phyloP scores from a whole-genome alignment of 2,329 filamentous ascomycete species.

The Colletotrichum spaethianum region DNA sequence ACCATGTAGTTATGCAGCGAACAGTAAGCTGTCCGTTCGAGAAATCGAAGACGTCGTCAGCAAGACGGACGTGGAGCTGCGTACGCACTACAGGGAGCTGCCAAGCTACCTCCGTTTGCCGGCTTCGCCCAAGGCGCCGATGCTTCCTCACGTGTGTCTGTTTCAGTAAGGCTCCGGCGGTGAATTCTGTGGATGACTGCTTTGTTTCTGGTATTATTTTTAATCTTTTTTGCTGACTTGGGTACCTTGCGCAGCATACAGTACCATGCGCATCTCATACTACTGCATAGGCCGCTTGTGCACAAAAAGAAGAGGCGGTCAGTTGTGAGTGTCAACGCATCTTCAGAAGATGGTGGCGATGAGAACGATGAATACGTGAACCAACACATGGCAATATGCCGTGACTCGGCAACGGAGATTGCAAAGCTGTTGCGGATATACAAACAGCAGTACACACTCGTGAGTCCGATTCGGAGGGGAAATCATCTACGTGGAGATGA shows the following conservation, averaged over 20 bases:
- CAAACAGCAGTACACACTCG: constrained; percentile 44
- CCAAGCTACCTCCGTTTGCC: constrained; percentile 42
- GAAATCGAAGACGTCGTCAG: constrained; percentile 40
- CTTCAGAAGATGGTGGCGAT: background rate
- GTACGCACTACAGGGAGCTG: constrained; percentile 39
- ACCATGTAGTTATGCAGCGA: constrained; percentile 14
- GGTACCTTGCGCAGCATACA: constrained; percentile 42
- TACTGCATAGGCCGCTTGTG: constrained; percentile 44
- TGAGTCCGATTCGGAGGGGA: background rate
- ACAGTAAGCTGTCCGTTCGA: constrained; percentile 23
- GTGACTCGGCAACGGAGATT: constrained; percentile 43
- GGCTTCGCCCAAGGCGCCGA: constrained; percentile 30
- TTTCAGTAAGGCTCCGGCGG: constrained; percentile 42
- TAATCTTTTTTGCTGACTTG: background rate
- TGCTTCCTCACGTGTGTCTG: constrained; percentile 45
- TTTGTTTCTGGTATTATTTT: background rate
- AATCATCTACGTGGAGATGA: background rate
- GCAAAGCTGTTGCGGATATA: constrained; percentile 42
- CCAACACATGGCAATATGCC: constrained; percentile 42
- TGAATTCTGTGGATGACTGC: too few relatives aligned
- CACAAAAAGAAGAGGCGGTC: constrained; percentile 3
- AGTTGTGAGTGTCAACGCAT: background rate
- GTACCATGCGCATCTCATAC: constrained; percentile 43
- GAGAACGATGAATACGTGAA: constrained; percentile 6
- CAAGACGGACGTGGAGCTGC: constrained; percentile 41